Conservation (phyloP, 176 grass and related monocot genomes). For the Zea luxurians region DNA sequence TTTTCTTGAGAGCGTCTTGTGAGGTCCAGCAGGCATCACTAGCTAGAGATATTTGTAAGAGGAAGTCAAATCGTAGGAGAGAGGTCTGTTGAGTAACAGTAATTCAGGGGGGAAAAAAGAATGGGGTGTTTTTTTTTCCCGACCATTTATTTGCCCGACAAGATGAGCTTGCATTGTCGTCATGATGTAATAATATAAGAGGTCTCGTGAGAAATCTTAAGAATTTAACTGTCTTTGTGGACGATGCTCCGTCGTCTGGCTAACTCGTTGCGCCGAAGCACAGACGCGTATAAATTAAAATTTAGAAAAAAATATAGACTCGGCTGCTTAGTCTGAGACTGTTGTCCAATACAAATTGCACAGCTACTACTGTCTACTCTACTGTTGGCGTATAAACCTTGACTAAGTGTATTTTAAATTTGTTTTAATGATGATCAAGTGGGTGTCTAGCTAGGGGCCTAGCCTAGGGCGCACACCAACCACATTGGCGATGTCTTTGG, state of each 20-base stretch:
- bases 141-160: background rate
- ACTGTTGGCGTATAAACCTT: background rate
- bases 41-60: background rate
- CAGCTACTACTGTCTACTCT: background rate
- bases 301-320: background rate
- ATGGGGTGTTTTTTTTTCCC: background rate
- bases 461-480: background rate
- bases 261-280: background rate
- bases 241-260: background rate
- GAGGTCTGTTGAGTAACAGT: background rate
- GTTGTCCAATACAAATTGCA: background rate
- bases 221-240: background rate
- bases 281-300: background rate
- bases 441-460: background rate
- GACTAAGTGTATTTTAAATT: background rate
- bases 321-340: background rate
- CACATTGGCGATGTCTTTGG: background rate
- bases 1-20: slow-evolving; percentile 35
- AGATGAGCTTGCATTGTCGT: background rate
- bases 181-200: background rate
- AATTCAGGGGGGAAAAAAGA: background rate
- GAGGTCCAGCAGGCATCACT: slow-evolving; percentile 33
- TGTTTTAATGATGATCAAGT: background rate
- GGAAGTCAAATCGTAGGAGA: slow-evolving; percentile 16
- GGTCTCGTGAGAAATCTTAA: background rate